phyloP scores from a whole-genome alignment of 768 basidiomycete species.

The Rhodotorula kratochvilovae region DNA sequence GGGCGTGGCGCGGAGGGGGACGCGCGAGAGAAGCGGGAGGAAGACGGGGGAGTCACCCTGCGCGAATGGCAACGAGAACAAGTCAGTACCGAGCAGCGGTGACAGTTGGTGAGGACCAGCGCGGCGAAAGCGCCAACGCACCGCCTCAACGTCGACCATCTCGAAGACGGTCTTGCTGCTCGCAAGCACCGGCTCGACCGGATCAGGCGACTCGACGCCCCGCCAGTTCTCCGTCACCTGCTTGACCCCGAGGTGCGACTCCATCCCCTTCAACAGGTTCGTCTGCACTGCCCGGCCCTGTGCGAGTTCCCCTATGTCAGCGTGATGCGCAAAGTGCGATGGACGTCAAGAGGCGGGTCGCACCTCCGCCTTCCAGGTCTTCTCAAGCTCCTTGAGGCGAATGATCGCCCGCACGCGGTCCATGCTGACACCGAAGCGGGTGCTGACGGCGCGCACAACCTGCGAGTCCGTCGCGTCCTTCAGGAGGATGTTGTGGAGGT shows the following conservation, averaged over 20 bases:
- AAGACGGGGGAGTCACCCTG: constrained; percentile 35
- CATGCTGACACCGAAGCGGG: constrained; percentile 62
- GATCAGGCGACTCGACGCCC: constrained; percentile 28
- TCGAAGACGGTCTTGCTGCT: constrained; percentile 34
- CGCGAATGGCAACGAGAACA: not conserved
- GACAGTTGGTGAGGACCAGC: no score
- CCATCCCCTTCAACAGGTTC: constrained; percentile 77
- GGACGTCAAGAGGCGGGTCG: constrained; percentile 47
- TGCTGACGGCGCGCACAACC: constrained; percentile 30
- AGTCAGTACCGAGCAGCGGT: not conserved
- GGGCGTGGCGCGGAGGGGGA: constrained; percentile 12
- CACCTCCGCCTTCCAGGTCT: constrained; percentile 55
- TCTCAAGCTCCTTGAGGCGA: constrained; percentile 72
- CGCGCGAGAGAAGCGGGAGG: constrained; percentile 28
- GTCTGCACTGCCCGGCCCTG: constrained; percentile 68
- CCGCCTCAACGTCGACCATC: constrained; percentile 38
- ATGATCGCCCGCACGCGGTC: constrained; percentile 79
- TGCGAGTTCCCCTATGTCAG: not conserved
- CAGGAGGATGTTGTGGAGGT: constrained; percentile 57
- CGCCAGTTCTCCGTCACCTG: constrained; percentile 30
- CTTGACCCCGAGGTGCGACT: constrained; percentile 62
- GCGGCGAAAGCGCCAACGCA: not conserved
- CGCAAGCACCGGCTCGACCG: constrained; percentile 4
- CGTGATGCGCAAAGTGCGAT: no score
- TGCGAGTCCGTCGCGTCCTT: constrained; percentile 27